phyloP scores from a whole-genome alignment of 768 basidiomycete species.

The Pleurotus pulmonarius region DNA sequence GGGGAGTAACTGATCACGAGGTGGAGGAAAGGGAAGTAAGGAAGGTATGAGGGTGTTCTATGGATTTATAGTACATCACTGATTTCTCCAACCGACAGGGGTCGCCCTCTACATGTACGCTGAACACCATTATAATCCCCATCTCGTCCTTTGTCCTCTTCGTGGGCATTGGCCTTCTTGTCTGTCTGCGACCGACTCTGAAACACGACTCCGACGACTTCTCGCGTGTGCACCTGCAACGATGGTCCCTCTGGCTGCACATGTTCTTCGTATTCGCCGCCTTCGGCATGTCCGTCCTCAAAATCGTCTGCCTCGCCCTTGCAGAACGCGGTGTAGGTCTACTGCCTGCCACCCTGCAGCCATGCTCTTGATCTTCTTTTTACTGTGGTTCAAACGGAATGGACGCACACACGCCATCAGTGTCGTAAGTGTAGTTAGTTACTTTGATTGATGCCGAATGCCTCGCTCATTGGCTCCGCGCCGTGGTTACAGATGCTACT shows the following conservation, averaged over 20 bases:
- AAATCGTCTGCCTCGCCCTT: conserved; percentile 21
- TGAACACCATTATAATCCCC: conserved; percentile 24
- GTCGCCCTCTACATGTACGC: conserved; percentile 25
- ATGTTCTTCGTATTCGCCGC: conserved; percentile 19
- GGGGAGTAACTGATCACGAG: too few species aligned
- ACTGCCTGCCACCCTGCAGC: conserved; percentile 18
- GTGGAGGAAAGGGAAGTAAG: too few species aligned
- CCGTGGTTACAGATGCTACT: conserved; percentile 13
- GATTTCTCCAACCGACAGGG: conserved; percentile 14
- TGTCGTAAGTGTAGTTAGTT: conserved; percentile 14
- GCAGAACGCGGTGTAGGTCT: conserved; percentile 25
- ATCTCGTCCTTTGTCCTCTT: conserved; percentile 23
- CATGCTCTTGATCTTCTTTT: conserved; percentile 13
- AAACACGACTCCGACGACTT: background rate
- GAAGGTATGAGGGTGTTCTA: too few species aligned
- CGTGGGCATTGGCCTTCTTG: conserved; percentile 10
- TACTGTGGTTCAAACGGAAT: conserved; percentile 15
- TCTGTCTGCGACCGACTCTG: background rate
- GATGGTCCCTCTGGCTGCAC: conserved; percentile 22
- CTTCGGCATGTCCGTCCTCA: conserved; percentile 24
- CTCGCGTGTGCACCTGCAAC: background rate
- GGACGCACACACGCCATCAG: conserved; percentile 13
- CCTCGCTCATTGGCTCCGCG: background rate
- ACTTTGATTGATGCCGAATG: background rate
- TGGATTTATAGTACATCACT: too few species aligned